Conservation (phyloP, 2,329 filamentous ascomycete species). For the Teratosphaeriaceae sp. region DNA sequence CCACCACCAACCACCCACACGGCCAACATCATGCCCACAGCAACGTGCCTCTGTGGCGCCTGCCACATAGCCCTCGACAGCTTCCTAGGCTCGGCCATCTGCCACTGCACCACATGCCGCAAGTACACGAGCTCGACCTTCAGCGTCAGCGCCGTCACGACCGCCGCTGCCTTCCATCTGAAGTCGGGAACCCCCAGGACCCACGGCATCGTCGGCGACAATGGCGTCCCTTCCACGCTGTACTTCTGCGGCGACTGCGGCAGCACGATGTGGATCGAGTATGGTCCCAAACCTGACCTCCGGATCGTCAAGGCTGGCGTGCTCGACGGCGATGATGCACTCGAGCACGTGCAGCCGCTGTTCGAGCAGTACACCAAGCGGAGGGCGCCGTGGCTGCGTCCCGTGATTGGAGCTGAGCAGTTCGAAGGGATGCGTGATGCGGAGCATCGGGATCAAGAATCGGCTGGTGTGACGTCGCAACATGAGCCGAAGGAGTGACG, state of each 20-base stretch:
- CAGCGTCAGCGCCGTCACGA: not conserved
- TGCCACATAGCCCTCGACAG: not conserved
- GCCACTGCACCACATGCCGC: not conserved
- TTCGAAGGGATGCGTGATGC: too few relatives aligned
- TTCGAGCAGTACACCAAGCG: not conserved
- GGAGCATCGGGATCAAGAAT: too few relatives aligned
- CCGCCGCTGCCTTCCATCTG: not conserved
- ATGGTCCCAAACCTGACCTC: not conserved
- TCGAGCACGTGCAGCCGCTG: not conserved
- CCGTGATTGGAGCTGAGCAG: not conserved
- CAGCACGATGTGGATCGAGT: not conserved
- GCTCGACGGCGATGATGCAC: conserved; percentile 75
- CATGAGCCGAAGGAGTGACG: too few relatives aligned
- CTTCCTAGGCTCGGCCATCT: not conserved
- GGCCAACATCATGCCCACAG: not conserved
- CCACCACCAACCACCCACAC: too few relatives aligned
- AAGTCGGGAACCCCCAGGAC: not conserved
- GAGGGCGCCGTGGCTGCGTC: not conserved
- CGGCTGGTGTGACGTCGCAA: too few relatives aligned
- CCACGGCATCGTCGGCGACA: not conserved
- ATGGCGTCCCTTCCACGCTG: not conserved
- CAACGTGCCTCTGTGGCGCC: not conserved
- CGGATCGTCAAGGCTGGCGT: conserved; percentile 56
- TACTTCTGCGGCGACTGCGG: not conserved
- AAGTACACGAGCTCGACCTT: not conserved